These are phyloP conservation scores for Rubus idaeus DNA, from an alignment of 306 rosid genomes.

Conservation along the genomic window DNA sequence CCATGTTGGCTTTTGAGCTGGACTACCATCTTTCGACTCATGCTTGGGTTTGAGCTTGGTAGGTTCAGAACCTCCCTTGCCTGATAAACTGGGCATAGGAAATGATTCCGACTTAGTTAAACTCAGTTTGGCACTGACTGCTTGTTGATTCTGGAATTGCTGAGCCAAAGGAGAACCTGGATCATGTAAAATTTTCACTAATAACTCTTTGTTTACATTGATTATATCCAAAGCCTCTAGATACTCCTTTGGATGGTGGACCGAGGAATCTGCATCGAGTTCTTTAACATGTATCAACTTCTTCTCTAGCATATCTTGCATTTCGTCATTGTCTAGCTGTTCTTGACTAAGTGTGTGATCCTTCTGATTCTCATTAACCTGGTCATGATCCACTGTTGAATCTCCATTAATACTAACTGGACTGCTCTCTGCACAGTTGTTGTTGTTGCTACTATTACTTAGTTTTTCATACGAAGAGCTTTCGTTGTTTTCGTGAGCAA, in stretches of 20 bases:
- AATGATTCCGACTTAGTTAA: slow-evolving; percentile 48
- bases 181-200: slow-evolving; percentile 38
- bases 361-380: slow-evolving; percentile 29
- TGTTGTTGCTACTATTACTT: not conserved
- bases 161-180: slow-evolving; percentile 49
- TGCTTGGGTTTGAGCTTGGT: slow-evolving; percentile 27
- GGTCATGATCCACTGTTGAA: not conserved
- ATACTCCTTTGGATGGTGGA: slow-evolving; percentile 51
- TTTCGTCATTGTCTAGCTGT: slow-evolving; percentile 1
- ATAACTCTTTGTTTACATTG: slow-evolving; percentile 42
- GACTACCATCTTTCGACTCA: slow-evolving; percentile 17
- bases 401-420: slow-evolving; percentile 23
- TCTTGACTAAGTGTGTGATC: slow-evolving; percentile 1
- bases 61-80: slow-evolving; percentile 24
- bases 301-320: slow-evolving; percentile 23
- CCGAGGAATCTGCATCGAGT: slow-evolving; percentile 47
- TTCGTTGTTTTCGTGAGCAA: slow-evolving; percentile 27
- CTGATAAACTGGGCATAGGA: slow-evolving; percentile 35
- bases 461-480: slow-evolving; percentile 31
- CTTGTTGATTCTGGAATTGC: slow-evolving; percentile 41
- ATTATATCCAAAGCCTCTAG: slow-evolving; percentile 59
- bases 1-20: slow-evolving; percentile 8
- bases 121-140: slow-evolving; percentile 22
- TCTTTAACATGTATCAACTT: slow-evolving; percentile 41
- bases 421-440: slow-evolving; percentile 35